phyloP scores from a whole-genome alignment of 139 green algal genomes.

The Chlorella sp. region DNA sequence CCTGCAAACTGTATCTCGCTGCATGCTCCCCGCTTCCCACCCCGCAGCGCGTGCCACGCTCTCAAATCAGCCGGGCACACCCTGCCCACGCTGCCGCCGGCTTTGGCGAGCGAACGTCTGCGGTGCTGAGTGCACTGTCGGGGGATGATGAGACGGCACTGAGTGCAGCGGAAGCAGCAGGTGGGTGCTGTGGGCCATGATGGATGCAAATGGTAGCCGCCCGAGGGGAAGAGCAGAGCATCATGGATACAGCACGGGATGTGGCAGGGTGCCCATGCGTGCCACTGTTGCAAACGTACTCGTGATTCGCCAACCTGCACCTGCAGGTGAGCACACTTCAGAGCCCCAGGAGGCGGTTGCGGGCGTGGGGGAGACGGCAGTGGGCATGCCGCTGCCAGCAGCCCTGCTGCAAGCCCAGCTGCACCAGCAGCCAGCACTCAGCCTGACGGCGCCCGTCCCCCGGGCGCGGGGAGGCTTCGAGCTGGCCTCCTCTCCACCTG shows the following conservation, averaged over 20 bases:
- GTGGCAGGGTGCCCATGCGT: too few relatives aligned
- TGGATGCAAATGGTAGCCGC: too few relatives aligned
- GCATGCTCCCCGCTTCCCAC: not conserved
- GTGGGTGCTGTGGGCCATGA: too few relatives aligned
- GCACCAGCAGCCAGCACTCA: conserved; percentile 12
- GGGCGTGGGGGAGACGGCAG: not conserved
- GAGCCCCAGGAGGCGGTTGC: conserved; percentile 1
- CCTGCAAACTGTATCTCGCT: too few relatives aligned
- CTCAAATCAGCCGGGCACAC: conserved; percentile 39
- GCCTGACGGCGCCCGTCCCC: conserved; percentile 6
- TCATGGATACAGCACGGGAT: too few relatives aligned
- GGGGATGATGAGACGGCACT: conserved; percentile 42
- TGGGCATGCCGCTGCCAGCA: too few relatives aligned
- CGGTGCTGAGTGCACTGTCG: conserved; percentile 35
- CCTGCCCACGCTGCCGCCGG: conserved; percentile 4
- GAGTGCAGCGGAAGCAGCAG: conserved; percentile 30
- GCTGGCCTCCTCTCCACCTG: conserved; percentile 17
- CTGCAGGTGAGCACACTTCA: conserved; percentile 23
- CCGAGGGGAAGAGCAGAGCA: too few relatives aligned
- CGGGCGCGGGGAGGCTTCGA: not conserved
- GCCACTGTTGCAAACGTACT: too few relatives aligned
- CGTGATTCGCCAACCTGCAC: too few relatives aligned
- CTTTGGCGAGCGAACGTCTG: conserved; percentile 36
- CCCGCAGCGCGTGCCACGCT: conserved; percentile 39
- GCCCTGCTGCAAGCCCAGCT: not conserved